A percentile compares a stretch with the other conserved stretches of the same genome.
Evolutionary conservation across 2,329 filamentous ascomycete species (phyloP).

Genomic region (Penicillium sp.): DNA sequence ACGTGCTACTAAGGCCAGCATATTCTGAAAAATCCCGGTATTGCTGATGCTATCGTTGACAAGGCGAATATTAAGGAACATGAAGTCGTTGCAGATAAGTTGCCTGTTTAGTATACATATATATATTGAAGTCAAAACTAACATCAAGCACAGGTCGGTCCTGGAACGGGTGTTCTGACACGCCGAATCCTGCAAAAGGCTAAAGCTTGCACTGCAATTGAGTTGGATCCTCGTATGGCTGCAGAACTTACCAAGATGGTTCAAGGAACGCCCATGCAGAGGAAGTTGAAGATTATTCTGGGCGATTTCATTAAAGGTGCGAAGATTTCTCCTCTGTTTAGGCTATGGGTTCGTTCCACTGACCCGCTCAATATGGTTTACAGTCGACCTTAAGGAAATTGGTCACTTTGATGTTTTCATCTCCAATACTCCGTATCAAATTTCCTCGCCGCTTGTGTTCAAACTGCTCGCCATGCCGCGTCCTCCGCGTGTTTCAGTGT

Average conservation of each 20-base stretch:
- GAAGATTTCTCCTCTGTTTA: neutral
- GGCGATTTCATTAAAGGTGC: constrained; percentile 75
- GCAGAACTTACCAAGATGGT: constrained; percentile 92
- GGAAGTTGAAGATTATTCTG: constrained; percentile 79
- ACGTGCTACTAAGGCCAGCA: constrained; percentile 55
- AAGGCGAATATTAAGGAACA: constrained; percentile 90
- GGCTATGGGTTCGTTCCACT: too few species aligned
- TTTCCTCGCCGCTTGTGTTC: constrained; percentile 88
- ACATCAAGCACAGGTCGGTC: constrained; percentile 76
- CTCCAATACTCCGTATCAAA: constrained; percentile 72
- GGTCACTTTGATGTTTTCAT: constrained; percentile 73
- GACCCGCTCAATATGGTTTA: neutral
- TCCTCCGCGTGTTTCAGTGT: constrained; percentile 64
- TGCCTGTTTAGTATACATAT: neutral
- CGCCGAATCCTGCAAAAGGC: constrained; percentile 84
- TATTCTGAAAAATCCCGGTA: constrained; percentile 87
- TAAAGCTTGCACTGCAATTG: constrained; percentile 78
- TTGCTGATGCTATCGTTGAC: constrained; percentile 74
- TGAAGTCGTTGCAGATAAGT: constrained; percentile 46
- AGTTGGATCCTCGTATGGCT: constrained; percentile 94
- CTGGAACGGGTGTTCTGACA: constrained; percentile 84
- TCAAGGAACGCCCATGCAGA: constrained; percentile 79
- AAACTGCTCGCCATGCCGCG: constrained; percentile 78
- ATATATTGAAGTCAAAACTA: constrained; percentile 50
- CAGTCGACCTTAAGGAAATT: constrained; percentile 14